These are phyloP conservation scores for Parmelia sp. DNA, from an alignment of 495 filamentous ascomycete species.

Conservation along the genomic window DNA sequence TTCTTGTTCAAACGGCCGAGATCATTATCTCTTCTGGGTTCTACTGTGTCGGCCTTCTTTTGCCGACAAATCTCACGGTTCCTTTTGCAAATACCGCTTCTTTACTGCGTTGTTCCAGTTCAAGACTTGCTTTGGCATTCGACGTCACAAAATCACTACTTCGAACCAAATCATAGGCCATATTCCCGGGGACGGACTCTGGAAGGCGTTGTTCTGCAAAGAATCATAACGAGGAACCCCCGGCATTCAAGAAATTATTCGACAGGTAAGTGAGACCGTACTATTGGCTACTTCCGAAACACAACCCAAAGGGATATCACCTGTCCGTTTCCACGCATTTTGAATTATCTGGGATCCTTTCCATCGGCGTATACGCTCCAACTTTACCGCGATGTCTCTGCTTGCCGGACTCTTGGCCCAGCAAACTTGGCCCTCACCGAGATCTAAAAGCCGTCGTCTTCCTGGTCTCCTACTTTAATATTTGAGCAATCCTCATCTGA, in stretches of 20 bases:
- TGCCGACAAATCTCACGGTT: background rate
- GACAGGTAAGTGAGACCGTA: background rate
- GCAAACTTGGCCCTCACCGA: background rate
- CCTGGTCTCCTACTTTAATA: background rate
- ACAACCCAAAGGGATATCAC: background rate
- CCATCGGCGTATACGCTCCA: background rate
- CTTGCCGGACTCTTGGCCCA: background rate
- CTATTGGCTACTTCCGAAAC: conserved; percentile 3
- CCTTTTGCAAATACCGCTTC: background rate
- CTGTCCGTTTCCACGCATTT: background rate
- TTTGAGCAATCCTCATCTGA: background rate
- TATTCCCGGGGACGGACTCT: background rate
- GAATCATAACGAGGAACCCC: background rate
- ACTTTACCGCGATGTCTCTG: background rate
- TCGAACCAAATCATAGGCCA: background rate
- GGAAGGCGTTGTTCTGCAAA: background rate
- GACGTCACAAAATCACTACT: background rate
- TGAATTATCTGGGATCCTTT: background rate
- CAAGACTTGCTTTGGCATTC: background rate
- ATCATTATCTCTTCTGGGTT: background rate
- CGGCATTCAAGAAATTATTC: background rate
- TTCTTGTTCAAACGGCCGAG: background rate
- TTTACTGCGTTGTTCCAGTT: background rate
- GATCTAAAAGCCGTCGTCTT: background rate
- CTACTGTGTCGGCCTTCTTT: background rate